phyloP scores from a whole-genome alignment of 2,329 filamentous ascomycete genomes.

The Ambrosiella xylebori region DNA sequence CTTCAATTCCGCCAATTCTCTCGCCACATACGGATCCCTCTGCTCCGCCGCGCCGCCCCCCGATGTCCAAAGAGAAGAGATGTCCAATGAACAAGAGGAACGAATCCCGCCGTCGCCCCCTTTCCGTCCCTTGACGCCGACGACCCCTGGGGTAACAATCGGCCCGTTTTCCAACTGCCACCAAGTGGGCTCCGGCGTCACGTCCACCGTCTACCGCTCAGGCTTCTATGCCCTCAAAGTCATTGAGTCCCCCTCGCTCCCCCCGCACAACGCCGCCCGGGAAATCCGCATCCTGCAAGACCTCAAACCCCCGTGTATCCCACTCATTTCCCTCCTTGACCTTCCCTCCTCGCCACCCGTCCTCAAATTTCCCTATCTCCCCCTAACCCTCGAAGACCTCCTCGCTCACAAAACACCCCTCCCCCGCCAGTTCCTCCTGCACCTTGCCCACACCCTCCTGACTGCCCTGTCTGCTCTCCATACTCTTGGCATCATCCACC shows the following conservation, averaged over 20 bases:
- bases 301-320: conserved; percentile 36
- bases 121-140: conserved; percentile 4
- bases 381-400: conserved; percentile 51
- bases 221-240: conserved; percentile 59
- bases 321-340: conserved; percentile 56
- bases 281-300: conserved; percentile 58
- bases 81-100: too few species aligned
- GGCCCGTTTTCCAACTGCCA: conserved; percentile 36
- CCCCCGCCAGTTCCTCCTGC: conserved; percentile 15
- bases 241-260: conserved; percentile 54
- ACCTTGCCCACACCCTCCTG: conserved; percentile 50
- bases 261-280: conserved; percentile 66
- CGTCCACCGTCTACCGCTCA: conserved; percentile 67
- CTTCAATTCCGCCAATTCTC: conserved; percentile 23
- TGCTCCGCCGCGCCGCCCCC: conserved; percentile 28
- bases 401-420: conserved; percentile 24
- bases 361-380: conserved; percentile 72
- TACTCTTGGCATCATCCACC: conserved; percentile 61
- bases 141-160: conserved; percentile 26
- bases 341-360: conserved; percentile 55
- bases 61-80: not conserved
- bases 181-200: conserved; percentile 49
- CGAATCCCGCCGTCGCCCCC: conserved; percentile 8
- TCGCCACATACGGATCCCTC: conserved; percentile 1
- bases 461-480: conserved; percentile 57